Percentiles rank a stretch among this genome's conserved stretches.
These are phyloP conservation scores for Wickerhamiella pararugosa DNA, from an alignment of 1,139 yeast genomes.

Conservation along the genomic window DNA sequence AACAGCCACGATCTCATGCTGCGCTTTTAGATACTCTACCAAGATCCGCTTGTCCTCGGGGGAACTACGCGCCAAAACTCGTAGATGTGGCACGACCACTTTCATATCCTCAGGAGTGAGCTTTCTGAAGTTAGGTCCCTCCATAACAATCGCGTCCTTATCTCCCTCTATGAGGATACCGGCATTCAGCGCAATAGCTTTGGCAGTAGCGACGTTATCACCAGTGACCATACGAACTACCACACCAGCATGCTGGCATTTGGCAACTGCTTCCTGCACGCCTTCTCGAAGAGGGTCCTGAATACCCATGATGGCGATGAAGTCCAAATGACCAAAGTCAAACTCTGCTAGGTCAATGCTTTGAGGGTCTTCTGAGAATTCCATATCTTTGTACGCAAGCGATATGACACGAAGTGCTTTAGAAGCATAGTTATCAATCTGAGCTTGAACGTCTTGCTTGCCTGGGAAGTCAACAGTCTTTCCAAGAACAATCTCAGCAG, in stretches of 20 bases:
- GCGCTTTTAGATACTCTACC: constrained; percentile 63
- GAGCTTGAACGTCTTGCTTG: constrained; percentile 24
- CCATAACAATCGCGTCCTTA: constrained; percentile 51
- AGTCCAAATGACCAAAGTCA: constrained; percentile 17
- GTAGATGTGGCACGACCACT: constrained; percentile 49
- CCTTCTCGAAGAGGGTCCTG: constrained; percentile 90
- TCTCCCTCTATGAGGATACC: constrained; percentile 46
- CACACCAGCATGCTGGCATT: constrained; percentile 84
- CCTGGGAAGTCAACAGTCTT: constrained; percentile 35
- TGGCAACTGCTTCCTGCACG: constrained; percentile 73
- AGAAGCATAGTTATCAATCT: constrained; percentile 52
- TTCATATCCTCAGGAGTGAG: constrained; percentile 44
- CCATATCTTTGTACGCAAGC: constrained; percentile 60
- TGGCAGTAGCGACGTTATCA: constrained; percentile 80
- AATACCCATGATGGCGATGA: constrained; percentile 66
- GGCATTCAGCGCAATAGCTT: constrained; percentile 76
- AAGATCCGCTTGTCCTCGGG: constrained; percentile 87
- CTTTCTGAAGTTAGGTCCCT: constrained; percentile 78
- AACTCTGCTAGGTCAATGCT: constrained; percentile 22
- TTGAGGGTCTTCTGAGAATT: constrained; percentile 35
- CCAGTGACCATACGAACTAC: constrained; percentile 97
- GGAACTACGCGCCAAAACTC: constrained; percentile 83
- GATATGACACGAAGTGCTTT: constrained; percentile 78
- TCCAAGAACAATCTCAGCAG: constrained; percentile 71
- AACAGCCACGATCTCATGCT: constrained; percentile 93